These are phyloP conservation scores for Gracilaria vermiculophylla DNA, from an alignment of 23 red algal species.

Conservation along the genomic window DNA sequence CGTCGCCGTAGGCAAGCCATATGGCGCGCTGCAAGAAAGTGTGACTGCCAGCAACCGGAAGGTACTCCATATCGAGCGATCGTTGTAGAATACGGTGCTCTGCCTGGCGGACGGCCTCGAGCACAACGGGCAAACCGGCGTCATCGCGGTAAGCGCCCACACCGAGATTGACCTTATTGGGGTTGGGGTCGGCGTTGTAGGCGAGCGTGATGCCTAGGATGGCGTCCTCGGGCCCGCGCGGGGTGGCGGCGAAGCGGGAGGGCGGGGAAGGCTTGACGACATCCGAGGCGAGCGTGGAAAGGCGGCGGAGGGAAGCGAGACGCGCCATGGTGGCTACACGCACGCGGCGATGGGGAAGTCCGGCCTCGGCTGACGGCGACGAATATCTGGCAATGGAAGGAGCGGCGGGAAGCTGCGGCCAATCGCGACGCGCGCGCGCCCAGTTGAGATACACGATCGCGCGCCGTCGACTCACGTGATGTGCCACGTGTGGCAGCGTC, in stretches of 20 bases:
- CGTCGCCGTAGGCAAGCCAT: constrained; percentile 66
- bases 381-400: too few species aligned
- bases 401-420: background rate
- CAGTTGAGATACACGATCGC: background rate
- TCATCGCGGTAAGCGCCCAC: constrained; percentile 98
- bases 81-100: constrained; percentile 35
- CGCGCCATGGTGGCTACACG: background rate
- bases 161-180: constrained; percentile 92
- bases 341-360: too few species aligned
- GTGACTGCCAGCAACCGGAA: constrained; percentile 68
- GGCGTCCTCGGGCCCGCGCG: constrained; percentile 74
- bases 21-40: constrained; percentile 68
- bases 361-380: too few species aligned
- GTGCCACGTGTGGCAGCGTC: too few species aligned
- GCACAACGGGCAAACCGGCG: constrained; percentile 70
- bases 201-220: constrained; percentile 88
- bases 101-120: constrained; percentile 67
- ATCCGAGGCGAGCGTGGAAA: background rate
- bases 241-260: constrained; percentile 61
- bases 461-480: background rate
- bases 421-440: background rate
- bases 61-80: constrained; percentile 70
- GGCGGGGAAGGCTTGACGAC: constrained; percentile 15
- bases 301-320: background rate
- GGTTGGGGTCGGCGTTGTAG: constrained; percentile 63